Evolutionary conservation across 176 grass and related monocot genomes (phyloP), one percentile per base, ranked within the genome.

Genomic region (Oryza brachyantha): DNA sequence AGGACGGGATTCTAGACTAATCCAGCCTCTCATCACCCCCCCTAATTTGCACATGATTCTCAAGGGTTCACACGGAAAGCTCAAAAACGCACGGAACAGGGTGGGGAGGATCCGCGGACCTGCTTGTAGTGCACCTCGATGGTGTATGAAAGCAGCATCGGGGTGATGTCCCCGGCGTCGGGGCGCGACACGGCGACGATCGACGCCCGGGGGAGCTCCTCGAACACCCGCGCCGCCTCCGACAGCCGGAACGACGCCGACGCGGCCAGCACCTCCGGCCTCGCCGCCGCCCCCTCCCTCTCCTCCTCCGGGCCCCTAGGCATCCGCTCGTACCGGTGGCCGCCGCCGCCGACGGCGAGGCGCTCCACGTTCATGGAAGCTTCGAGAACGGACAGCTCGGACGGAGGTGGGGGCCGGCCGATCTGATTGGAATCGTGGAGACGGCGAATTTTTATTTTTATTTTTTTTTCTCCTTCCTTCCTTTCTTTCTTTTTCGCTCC

Each of bases 111-210:
- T 61, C 34, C 57, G 61, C 77, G 24, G 72, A 99, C 92, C 96
- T 99, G 92, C 83, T 89, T 95, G 90, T 95, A 95, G 72, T 87
- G 86, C 84, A 93, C 81, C 81, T 95, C 96, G 85, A 99, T 93
- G 81, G 92, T 95, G 72, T 99, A 95, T 16, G 92, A 92, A 32
- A 95, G 90, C 13, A 93, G 90, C 92, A 95, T 93, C 65, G 90
- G 96, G 28, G 90, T 95, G 92, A 95, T 95, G 79, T 99, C 96
- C 22, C 88, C 89, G 21, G 86, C 96, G 24, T 99, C 96, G 82
- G 96, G 90, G 35, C 92, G 85, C 41, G 92, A 99, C 12, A 95
- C 86, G 38, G 96, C 79, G 32, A 86, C 79, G 78, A 99, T 94
- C 65, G 64, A 75, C 16, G 90, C 85, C 34, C 84, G 85, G 12